These are phyloP conservation scores for Panicum virgatum DNA, from an alignment of 202 grass and related monocot species.

Conservation along the genomic window DNA sequence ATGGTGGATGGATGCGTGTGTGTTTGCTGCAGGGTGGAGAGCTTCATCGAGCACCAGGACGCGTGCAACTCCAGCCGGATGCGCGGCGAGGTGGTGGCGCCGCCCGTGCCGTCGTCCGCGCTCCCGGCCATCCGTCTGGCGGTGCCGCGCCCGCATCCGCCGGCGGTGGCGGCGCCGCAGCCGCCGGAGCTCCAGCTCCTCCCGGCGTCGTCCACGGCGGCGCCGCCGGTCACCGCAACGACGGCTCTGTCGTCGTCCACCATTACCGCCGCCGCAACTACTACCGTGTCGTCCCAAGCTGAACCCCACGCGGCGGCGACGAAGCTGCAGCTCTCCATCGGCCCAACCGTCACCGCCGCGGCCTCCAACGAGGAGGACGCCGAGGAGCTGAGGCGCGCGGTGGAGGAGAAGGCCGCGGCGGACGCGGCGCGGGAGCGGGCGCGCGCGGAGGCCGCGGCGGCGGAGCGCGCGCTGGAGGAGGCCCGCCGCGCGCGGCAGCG, in stretches of 20 bases:
- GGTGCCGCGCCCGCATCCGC: neutral
- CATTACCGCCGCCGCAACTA: neutral
- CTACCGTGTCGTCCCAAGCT: neutral
- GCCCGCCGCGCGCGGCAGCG: conserved; percentile 68
- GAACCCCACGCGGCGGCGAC: conserved; percentile 41
- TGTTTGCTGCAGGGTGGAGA: conserved; percentile 70
- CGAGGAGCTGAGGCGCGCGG: conserved; percentile 34
- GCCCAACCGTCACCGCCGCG: neutral
- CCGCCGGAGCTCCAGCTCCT: conserved; percentile 80
- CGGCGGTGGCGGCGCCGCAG: neutral
- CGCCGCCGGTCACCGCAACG: neutral
- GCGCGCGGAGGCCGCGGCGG: conserved; percentile 57
- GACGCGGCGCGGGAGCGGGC: conserved; percentile 60
- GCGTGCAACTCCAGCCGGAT: conserved; percentile 67
- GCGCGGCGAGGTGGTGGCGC: conserved; percentile 11
- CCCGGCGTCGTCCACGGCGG: neutral
- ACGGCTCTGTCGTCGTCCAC: neutral
- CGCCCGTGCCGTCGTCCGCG: neutral
- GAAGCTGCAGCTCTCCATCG: conserved; percentile 81
- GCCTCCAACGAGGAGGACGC: neutral
- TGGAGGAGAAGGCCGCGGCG: conserved; percentile 64
- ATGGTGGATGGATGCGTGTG: neutral
- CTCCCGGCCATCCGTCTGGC: conserved; percentile 26
- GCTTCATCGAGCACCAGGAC: conserved; percentile 99
- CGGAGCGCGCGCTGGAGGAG: conserved; percentile 71